Evolutionary conservation across 1,284 basidiomycete genomes (phyloP).

Genomic region (Sanghuangporus sanghuang): DNA sequence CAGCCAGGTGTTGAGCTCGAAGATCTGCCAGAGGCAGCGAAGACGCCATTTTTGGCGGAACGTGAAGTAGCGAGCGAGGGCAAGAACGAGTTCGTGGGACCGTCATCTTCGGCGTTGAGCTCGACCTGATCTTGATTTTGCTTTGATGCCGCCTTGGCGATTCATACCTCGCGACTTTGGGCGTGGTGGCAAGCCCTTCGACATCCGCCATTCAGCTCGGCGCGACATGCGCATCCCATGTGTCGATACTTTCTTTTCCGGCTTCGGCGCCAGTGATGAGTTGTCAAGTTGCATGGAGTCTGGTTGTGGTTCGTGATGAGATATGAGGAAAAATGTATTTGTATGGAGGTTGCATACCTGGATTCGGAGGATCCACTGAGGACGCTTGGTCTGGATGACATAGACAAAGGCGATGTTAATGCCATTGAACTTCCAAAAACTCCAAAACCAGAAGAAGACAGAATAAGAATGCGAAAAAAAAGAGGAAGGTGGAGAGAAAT

Average conservation of each 20-base stretch:
- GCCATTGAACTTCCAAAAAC: background rate
- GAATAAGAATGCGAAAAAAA: background rate
- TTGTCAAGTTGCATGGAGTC: slow-evolving; percentile 52
- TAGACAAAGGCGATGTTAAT: background rate
- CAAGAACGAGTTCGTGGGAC: background rate
- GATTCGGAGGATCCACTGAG: background rate
- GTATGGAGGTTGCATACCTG: slow-evolving; percentile 2
- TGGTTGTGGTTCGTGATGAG: slow-evolving; percentile 23
- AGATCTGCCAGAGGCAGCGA: too few species aligned
- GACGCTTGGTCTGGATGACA: background rate
- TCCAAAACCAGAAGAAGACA: background rate
- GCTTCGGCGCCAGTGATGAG: slow-evolving; percentile 16
- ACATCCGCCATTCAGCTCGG: slow-evolving; percentile 67
- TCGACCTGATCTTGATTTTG: slow-evolving; percentile 58
- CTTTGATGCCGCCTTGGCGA: slow-evolving; percentile 56
- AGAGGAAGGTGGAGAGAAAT: background rate
- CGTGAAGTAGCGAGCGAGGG: too few species aligned
- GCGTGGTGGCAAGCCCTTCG: slow-evolving; percentile 59
- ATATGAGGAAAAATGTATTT: background rate
- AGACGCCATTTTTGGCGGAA: too few species aligned
- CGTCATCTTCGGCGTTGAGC: slow-evolving; percentile 61
- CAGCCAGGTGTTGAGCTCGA: too few species aligned
- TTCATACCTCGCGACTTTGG: slow-evolving; percentile 53
- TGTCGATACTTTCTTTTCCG: slow-evolving; percentile 53
- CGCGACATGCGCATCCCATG: slow-evolving; percentile 68